Conservation (phyloP, 1,284 basidiomycete genomes). For the Cerrena zonata region DNA sequence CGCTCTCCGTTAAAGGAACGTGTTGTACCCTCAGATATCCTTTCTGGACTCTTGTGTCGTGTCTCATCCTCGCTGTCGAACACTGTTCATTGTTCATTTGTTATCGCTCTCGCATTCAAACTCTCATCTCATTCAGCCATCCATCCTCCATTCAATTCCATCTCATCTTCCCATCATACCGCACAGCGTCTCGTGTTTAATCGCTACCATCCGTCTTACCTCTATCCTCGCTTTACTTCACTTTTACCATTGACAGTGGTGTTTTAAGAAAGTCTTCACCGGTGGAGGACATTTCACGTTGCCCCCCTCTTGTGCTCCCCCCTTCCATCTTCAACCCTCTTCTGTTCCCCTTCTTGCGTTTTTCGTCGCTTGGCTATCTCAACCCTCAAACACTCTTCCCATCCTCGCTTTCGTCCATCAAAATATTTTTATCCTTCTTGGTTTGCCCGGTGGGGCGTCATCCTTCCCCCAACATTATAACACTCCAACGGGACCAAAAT, state of each 20-base stretch:
- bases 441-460: background rate
- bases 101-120: background rate
- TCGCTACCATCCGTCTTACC: background rate
- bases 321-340: background rate
- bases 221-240: background rate
- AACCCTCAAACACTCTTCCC: too few relatives aligned
- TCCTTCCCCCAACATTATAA: background rate
- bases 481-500: background rate
- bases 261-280: background rate
- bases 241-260: background rate
- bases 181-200: too few relatives aligned
- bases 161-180: too few relatives aligned
- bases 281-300: background rate
- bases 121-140: too few relatives aligned
- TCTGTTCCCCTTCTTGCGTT: background rate
- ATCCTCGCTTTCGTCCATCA: too few relatives aligned
- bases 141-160: too few relatives aligned
- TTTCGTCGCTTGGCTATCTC: too few relatives aligned
- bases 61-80: background rate
- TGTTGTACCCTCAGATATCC: background rate
- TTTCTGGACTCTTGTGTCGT: background rate
- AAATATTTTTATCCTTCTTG: too few relatives aligned
- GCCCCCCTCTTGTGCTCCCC: too few relatives aligned
- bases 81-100: background rate
- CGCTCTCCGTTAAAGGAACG: background rate